A percentile compares a stretch with the other conserved stretches of the same genome.
Conservation (phyloP, 345 rosid genomes). For the Gossypium anomalum region DNA sequence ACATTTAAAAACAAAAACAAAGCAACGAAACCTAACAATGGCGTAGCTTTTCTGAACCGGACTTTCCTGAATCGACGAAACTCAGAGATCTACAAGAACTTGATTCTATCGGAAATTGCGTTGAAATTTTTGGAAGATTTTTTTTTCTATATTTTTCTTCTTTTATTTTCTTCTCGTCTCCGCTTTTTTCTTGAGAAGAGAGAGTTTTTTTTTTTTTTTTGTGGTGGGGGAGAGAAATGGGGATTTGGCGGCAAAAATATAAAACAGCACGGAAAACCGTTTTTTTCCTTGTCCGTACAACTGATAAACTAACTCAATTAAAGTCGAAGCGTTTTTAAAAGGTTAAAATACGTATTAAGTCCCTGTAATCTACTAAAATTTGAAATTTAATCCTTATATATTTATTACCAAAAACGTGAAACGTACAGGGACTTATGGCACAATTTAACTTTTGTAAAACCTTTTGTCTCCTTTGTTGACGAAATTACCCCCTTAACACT, state of each 20-base stretch:
- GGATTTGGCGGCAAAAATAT: slow-evolving; percentile 22
- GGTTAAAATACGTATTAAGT: too few relatives aligned
- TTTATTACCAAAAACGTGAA: too few relatives aligned
- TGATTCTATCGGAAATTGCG: neutral
- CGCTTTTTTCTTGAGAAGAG: neutral
- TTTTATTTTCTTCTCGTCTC: neutral
- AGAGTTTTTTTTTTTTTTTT: neutral
- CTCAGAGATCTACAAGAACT: neutral
- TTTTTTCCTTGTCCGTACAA: neutral
- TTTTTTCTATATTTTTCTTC: neutral
- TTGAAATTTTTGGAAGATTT: neutral
- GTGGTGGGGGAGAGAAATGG: neutral
- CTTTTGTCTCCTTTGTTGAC: neutral
- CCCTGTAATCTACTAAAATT: too few relatives aligned
- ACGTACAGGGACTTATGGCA: too few relatives aligned
- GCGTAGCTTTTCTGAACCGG: neutral
- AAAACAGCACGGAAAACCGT: slow-evolving; percentile 3
- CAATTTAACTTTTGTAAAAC: too few relatives aligned
- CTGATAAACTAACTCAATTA: neutral
- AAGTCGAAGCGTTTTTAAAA: neutral
- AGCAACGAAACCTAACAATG: neutral
- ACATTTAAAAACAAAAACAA: neutral
- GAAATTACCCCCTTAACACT: neutral
- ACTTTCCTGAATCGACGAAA: neutral
- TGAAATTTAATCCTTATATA: too few relatives aligned